Evolutionary conservation across 306 rosid species (phyloP).

Genomic region (Clitoria ternatea): DNA sequence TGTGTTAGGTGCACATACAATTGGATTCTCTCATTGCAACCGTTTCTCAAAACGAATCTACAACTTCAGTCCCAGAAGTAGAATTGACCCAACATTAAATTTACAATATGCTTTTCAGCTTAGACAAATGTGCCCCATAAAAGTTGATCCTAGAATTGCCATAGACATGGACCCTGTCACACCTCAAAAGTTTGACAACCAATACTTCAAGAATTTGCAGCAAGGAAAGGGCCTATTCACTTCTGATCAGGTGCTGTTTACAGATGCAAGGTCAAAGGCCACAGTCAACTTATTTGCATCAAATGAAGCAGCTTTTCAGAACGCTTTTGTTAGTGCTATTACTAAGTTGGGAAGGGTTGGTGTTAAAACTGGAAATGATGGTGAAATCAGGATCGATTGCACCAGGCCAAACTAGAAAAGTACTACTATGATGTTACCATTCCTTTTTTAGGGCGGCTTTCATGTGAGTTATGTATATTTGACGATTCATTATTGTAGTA

Average conservation of each 20-base stretch:
- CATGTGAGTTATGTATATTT: neutral
- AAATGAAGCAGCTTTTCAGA: constrained; percentile 43
- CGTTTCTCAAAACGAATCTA: constrained; percentile 50
- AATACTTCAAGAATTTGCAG: constrained; percentile 78
- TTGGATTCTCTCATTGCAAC: constrained; percentile 82
- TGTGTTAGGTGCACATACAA: constrained; percentile 72
- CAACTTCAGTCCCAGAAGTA: constrained; percentile 50
- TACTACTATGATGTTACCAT: neutral
- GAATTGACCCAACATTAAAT: constrained; percentile 65
- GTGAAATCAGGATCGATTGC: constrained; percentile 73
- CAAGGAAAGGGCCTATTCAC: constrained; percentile 72
- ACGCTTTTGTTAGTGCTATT: constrained; percentile 61
- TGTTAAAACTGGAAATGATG: constrained; percentile 60
- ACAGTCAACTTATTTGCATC: constrained; percentile 72
- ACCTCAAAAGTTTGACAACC: constrained; percentile 61
- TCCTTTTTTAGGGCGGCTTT: neutral
- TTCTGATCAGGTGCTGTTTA: constrained; percentile 67
- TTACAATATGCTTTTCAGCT: constrained; percentile 56
- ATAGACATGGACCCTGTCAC: constrained; percentile 66
- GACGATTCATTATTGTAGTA: constrained; percentile 8
- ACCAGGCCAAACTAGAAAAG: constrained; percentile 31
- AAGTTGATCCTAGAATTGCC: constrained; percentile 62
- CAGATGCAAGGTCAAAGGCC: constrained; percentile 57
- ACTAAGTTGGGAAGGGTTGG: constrained; percentile 78
- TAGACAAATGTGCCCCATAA: constrained; percentile 52